phyloP scores from a whole-genome alignment of 1,284 basidiomycete species.

The Lentinula novae-zelandiae region DNA sequence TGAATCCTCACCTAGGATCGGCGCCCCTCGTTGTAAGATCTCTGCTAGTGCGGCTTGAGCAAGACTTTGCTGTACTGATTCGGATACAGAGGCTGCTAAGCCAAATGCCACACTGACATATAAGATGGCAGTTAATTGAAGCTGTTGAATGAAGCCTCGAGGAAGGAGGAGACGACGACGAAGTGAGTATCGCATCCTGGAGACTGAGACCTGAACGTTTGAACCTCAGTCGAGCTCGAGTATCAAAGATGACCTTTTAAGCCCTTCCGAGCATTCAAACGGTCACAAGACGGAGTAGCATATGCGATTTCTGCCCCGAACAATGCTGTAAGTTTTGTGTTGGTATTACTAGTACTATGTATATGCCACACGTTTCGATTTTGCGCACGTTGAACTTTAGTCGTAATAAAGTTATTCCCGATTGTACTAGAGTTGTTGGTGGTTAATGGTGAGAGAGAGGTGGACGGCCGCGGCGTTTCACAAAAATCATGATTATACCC shows the following conservation, averaged over 20 bases:
- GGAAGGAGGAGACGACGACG: background rate
- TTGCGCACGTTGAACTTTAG: too few relatives aligned
- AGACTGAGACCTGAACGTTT: background rate
- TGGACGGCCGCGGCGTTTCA: too few relatives aligned
- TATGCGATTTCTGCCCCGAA: background rate
- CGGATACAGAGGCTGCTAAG: background rate
- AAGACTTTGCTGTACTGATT: background rate
- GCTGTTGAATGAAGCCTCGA: background rate
- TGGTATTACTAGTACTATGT: background rate
- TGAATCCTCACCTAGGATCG: conserved; percentile 31
- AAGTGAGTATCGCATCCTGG: background rate
- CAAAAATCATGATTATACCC: too few relatives aligned
- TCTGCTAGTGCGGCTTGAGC: conserved; percentile 25
- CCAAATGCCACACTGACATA: background rate
- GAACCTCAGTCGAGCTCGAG: background rate
- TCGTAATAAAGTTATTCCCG: too few relatives aligned
- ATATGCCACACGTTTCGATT: background rate
- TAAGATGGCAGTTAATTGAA: background rate
- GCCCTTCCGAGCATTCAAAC: too few relatives aligned
- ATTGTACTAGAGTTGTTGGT: too few relatives aligned
- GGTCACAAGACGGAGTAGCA: background rate
- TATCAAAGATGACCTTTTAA: too few relatives aligned
- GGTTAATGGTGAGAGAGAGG: too few relatives aligned
- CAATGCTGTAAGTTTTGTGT: background rate
- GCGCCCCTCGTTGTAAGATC: conserved; percentile 30